Base-by-base conservation (phyloP, 495 filamentous ascomycete genomes). In the Chaetomium cochliodes region DNA sequence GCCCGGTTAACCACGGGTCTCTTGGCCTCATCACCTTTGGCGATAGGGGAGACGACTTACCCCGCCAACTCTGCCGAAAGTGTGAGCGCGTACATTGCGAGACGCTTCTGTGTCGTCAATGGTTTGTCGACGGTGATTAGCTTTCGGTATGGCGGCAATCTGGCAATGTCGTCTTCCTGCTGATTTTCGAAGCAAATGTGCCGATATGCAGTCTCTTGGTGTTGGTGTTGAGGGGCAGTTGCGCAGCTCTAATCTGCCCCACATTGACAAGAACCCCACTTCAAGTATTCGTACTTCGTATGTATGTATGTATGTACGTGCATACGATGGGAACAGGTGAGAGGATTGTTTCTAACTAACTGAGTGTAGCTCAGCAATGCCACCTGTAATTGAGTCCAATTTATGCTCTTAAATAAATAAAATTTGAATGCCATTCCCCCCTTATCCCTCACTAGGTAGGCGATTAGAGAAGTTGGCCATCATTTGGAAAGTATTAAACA, bases 11-110 rank as follows among this genome's bases (percentile, higher is more conserved):
- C 25, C 16, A 16, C 13, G 2, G 37, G n/a, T 3, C 2, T 23
- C 33, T 23, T 23, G 46, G 7, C 44, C 3, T 37, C 33, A 12
- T 7, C 33, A 12, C 1, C 33, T 12, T 8, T 37, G 9, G 44
- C 30, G 25, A 13, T 52, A 0, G 60, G 54, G 62, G 30, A 16
- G 20, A 58, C 23, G 9, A 66, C 70, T 60, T 66, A 80, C 85
- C 92, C 92, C 33, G 84, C 81, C 49, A 97, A 74, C 67, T 97
- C 92, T 6, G 92, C 92, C 20, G 85, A 89, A 12, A 97, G 81
- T 25, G 85, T 82, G 11, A 97, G 84, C 58, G 89, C 89, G 65
- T 91, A 84, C 91, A 97, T 96, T 20, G 46, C 52, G 55, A 18
- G 16, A 12, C 12, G 39, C 37, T 30, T 11, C 11, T 33, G 16